Conservation (phyloP, 2,329 filamentous ascomycete genomes). For the Plectosphaerella sp. region DNA sequence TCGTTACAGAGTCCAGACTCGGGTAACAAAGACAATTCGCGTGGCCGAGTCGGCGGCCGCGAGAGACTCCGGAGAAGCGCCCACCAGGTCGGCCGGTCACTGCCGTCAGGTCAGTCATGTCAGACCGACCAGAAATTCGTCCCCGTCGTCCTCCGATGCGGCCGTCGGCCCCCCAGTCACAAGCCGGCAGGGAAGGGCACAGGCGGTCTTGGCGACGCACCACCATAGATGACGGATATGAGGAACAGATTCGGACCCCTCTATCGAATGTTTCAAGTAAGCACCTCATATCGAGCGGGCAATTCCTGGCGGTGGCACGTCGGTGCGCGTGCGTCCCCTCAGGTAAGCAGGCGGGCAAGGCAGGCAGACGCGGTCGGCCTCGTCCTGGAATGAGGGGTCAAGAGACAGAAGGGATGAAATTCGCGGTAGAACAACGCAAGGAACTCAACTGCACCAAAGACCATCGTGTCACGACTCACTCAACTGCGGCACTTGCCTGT, state of each 20-base stretch:
- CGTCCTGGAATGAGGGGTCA: background rate
- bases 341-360: too few relatives aligned
- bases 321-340: background rate
- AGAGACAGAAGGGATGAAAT: constrained; percentile 1
- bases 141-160: too few relatives aligned
- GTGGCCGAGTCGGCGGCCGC: too few relatives aligned
- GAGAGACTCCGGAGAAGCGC: too few relatives aligned
- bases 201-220: too few relatives aligned
- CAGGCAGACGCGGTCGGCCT: background rate
- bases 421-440: background rate
- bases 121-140: too few relatives aligned
- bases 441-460: background rate
- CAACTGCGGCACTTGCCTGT: background rate
- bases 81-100: too few relatives aligned
- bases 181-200: too few relatives aligned
- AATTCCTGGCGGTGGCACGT: background rate
- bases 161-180: too few relatives aligned
- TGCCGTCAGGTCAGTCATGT: too few relatives aligned
- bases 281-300: background rate
- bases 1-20: too few relatives aligned
- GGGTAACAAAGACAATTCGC: too few relatives aligned
- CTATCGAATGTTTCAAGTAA: background rate
- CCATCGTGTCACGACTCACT: background rate
- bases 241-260: background rate
- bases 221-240: background rate